phyloP scores from a whole-genome alignment of 495 filamentous ascomycete species.

The Rostrohypoxylon terebratum region DNA sequence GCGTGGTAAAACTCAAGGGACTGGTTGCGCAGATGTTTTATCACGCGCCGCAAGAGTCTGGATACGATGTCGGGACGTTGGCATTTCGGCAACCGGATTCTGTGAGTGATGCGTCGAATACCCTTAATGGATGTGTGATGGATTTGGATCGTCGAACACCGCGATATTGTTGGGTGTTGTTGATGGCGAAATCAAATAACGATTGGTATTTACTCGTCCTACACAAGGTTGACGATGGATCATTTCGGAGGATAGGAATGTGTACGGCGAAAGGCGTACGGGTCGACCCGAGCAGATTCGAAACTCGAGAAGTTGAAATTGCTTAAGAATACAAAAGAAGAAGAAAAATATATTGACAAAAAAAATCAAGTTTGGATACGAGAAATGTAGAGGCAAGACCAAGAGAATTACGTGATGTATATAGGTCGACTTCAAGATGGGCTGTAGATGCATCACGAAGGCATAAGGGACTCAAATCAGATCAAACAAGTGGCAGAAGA shows the following conservation, averaged over 20 bases:
- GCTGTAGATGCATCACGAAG: neutral
- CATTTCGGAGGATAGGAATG: constrained; percentile 31
- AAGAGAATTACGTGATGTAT: neutral
- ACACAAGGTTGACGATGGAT: constrained; percentile 17
- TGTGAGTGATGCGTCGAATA: neutral
- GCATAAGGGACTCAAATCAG: neutral
- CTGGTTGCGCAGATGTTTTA: constrained; percentile 30
- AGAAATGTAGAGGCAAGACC: neutral
- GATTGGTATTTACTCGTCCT: constrained; percentile 33
- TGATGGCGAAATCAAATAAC: constrained; percentile 15
- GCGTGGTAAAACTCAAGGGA: constrained; percentile 26
- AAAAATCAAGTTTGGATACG: neutral
- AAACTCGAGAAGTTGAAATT: constrained; percentile 22
- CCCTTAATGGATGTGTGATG: constrained; percentile 25
- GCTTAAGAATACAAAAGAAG: neutral
- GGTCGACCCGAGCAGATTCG: constrained; percentile 27
- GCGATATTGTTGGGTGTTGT: constrained; percentile 23
- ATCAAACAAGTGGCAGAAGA: neutral
- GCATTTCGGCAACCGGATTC: constrained; percentile 19
- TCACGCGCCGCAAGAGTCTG: constrained; percentile 16
- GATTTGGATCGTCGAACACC: constrained; percentile 33
- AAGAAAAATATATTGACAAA: neutral
- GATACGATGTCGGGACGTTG: constrained; percentile 24
- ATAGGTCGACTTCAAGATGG: too few species aligned
- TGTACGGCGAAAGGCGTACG: neutral